These are phyloP conservation scores for Apiotrichum sp. DNA, from an alignment of 1,284 basidiomycete genomes.

Conservation along the genomic window DNA sequence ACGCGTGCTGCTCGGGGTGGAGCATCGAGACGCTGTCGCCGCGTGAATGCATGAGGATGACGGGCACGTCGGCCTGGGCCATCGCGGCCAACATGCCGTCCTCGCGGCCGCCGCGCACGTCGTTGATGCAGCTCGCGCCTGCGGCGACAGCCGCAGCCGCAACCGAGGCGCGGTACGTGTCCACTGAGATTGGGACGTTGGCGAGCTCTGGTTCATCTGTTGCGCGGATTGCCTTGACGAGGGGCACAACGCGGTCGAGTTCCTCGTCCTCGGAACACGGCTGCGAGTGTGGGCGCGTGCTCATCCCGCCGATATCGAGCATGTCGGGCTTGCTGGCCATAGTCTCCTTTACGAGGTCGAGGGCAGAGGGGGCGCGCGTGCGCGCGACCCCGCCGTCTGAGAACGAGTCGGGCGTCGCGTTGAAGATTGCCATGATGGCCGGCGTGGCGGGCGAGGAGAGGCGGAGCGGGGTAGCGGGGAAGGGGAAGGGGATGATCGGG, in stretches of 20 bases:
- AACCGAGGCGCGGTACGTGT: slow-evolving; percentile 85
- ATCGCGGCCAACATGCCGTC: slow-evolving; percentile 62
- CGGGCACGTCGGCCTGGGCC: slow-evolving; percentile 55
- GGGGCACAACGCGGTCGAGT: slow-evolving; percentile 63
- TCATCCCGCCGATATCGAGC: slow-evolving; percentile 90
- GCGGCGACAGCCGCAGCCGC: slow-evolving; percentile 69
- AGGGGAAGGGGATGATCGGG: slow-evolving; percentile 36
- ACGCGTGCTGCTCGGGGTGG: slow-evolving; percentile 62
- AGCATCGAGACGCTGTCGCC: slow-evolving; percentile 59
- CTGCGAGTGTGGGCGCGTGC: slow-evolving; percentile 68
- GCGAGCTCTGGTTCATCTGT: slow-evolving; percentile 14
- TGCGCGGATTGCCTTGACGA: slow-evolving; percentile 51
- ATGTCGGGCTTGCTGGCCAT: slow-evolving; percentile 54
- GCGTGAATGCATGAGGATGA: slow-evolving; percentile 91
- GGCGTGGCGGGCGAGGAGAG: slow-evolving; percentile 48
- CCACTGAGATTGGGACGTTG: slow-evolving; percentile 68
- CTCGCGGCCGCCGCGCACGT: slow-evolving; percentile 70
- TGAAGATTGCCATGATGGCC: slow-evolving; percentile 87
- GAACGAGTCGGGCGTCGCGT: slow-evolving; percentile 94
- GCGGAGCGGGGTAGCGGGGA: slow-evolving; percentile 54
- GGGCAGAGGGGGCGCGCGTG: slow-evolving; percentile 22
- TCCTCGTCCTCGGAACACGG: slow-evolving; percentile 71
- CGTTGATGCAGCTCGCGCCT: slow-evolving; percentile 91
- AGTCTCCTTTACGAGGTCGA: slow-evolving; percentile 23
- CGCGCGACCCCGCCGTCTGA: slow-evolving; percentile 66